Evolutionary conservation across 208 protist species (phyloP).

Genomic region (Leptomonas pyrrhocoris): DNA sequence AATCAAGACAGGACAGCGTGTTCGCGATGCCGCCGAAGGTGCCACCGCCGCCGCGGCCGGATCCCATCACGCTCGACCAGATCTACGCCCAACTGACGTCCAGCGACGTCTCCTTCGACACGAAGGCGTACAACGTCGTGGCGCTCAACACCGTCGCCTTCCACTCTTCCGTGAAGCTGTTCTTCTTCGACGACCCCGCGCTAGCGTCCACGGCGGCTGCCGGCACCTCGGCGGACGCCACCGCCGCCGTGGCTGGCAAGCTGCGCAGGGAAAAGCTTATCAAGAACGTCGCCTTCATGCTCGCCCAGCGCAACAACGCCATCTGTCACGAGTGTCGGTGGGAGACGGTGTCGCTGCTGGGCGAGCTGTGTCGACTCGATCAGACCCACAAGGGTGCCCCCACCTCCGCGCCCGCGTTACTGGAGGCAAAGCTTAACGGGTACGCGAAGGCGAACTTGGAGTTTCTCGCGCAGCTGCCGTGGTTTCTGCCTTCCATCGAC

Average conservation of each 20-base stretch:
- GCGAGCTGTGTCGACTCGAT: slow-evolving; percentile 82
- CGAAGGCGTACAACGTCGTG: slow-evolving; percentile 77
- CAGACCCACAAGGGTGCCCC: slow-evolving; percentile 29
- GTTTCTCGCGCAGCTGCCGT: slow-evolving; percentile 72
- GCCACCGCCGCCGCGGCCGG: slow-evolving; percentile 75
- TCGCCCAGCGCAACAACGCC: slow-evolving; percentile 72
- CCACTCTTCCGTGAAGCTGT: slow-evolving; percentile 83
- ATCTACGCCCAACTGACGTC: slow-evolving; percentile 72
- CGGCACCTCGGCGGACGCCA: not conserved
- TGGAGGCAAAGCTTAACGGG: slow-evolving; percentile 66
- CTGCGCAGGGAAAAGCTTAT: slow-evolving; percentile 57
- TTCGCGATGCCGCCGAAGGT: slow-evolving; percentile 36
- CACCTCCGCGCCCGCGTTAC: slow-evolving; percentile 25
- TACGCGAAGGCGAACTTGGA: slow-evolving; percentile 74
- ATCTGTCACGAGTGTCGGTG: slow-evolving; percentile 76
- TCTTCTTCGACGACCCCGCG: slow-evolving; percentile 57
- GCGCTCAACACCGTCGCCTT: slow-evolving; percentile 83
- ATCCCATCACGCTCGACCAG: slow-evolving; percentile 82
- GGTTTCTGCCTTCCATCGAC: slow-evolving; percentile 60
- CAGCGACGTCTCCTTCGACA: slow-evolving; percentile 37
- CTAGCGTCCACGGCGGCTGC: not conserved
- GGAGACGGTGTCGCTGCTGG: slow-evolving; percentile 80
- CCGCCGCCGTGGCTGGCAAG: slow-evolving; percentile 12
- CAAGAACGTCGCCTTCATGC: slow-evolving; percentile 72
- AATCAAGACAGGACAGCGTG: too few species aligned